A percentile compares a stretch with the other conserved stretches of the same genome.
phyloP scores from a whole-genome alignment of 108 stramenopile species.

The Skeletonema potamos region DNA sequence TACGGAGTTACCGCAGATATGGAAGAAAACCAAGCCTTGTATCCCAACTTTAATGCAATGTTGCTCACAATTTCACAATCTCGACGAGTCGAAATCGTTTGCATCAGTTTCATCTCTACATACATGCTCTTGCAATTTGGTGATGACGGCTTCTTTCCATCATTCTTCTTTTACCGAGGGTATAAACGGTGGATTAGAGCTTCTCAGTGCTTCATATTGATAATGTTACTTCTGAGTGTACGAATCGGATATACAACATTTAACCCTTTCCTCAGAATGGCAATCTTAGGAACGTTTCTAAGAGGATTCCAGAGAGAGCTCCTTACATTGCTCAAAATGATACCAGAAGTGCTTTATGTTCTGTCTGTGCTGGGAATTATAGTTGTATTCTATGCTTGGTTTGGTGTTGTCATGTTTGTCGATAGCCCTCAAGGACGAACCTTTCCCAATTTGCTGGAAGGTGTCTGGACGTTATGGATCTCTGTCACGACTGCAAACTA shows the following conservation, averaged over 20 bases:
- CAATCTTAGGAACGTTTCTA: conserved; percentile 43
- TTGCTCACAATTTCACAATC: conserved; percentile 51
- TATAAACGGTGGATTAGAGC: conserved; percentile 11
- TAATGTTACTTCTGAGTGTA: conserved; percentile 11
- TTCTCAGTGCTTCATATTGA: conserved; percentile 21
- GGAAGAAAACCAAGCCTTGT: conserved; percentile 37
- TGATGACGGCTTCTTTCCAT: conserved; percentile 51
- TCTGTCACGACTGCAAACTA: conserved; percentile 84
- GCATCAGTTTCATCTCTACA: conserved; percentile 35
- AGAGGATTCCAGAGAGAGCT: conserved; percentile 55
- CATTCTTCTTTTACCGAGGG: conserved; percentile 46
- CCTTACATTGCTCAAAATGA: conserved; percentile 41
- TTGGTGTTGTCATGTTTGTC: conserved; percentile 70
- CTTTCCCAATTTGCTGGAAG: conserved; percentile 69
- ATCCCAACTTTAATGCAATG: conserved; percentile 61
- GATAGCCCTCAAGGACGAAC: conserved; percentile 50
- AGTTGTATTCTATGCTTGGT: conserved; percentile 66
- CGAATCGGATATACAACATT: conserved; percentile 16
- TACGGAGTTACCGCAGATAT: conserved; percentile 37
- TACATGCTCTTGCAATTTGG: conserved; percentile 50
- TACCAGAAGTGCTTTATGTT: conserved; percentile 52
- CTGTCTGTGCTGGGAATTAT: conserved; percentile 48
- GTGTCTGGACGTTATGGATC: conserved; percentile 71
- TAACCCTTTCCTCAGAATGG: conserved; percentile 57
- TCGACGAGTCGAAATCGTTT: conserved; percentile 39